These are phyloP conservation scores for Yamadazyma buinensis DNA, from an alignment of 1,139 yeast species.

Conservation along the genomic window DNA sequence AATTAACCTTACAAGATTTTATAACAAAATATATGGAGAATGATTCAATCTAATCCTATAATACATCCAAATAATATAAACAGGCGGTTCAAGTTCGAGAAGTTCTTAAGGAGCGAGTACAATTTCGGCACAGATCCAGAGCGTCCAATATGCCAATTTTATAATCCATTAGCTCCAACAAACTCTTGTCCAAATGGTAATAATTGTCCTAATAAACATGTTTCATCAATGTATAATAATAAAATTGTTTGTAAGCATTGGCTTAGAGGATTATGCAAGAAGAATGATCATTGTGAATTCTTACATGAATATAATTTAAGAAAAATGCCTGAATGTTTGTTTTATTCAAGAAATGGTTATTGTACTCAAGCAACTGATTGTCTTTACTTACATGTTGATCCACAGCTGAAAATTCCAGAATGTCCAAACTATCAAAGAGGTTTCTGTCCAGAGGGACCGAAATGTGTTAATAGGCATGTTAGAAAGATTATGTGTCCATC, in stretches of 20 bases:
- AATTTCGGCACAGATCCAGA: constrained; percentile 85
- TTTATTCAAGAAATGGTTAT: constrained; percentile 81
- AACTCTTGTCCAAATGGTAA: constrained; percentile 83
- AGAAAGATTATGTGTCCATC: constrained; percentile 77
- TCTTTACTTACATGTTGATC: constrained; percentile 87
- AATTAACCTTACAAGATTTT: background rate
- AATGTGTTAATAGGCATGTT: constrained; percentile 78
- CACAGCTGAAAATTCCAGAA: constrained; percentile 80
- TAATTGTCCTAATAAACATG: constrained; percentile 86
- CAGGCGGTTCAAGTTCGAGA: constrained; percentile 72
- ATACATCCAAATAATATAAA: constrained; percentile 42
- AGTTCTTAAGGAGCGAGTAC: constrained; percentile 74
- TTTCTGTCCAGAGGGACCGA: constrained; percentile 90
- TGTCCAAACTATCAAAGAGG: constrained; percentile 85
- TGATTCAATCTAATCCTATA: constrained; percentile 36
- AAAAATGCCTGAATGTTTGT: constrained; percentile 96
- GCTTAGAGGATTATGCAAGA: constrained; percentile 95
- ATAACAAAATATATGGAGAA: too few relatives aligned
- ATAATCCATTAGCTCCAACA: constrained; percentile 52
- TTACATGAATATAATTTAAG: constrained; percentile 91
- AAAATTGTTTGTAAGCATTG: constrained; percentile 95
- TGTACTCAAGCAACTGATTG: constrained; percentile 97
- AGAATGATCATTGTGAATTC: constrained; percentile 95
- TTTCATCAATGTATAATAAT: constrained; percentile 73
- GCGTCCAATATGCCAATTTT: constrained; percentile 83